phyloP scores from a whole-genome alignment of 257 asterid species.

The Petunia secreta region DNA sequence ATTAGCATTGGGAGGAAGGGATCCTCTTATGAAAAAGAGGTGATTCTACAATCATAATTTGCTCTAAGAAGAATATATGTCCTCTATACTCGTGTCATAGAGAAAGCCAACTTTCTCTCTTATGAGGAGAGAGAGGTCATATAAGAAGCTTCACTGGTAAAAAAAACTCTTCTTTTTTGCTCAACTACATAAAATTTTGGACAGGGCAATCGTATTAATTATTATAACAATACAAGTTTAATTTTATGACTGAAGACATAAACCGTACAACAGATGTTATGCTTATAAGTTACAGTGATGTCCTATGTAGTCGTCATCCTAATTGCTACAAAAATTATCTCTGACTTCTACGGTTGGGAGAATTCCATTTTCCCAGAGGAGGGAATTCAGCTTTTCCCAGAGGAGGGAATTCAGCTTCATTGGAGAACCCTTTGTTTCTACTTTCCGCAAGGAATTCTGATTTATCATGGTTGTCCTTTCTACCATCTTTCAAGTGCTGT shows the following conservation, averaged over 20 bases:
- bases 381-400: constrained; percentile 33
- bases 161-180: background rate
- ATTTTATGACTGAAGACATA: background rate
- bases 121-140: background rate
- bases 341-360: constrained; percentile 4
- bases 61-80: too few species aligned
- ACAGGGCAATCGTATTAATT: background rate
- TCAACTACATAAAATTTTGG: background rate
- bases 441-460: background rate
- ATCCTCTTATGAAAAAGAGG: constrained; percentile 43
- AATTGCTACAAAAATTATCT: background rate
- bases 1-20: constrained; percentile 71
- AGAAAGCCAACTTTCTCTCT: background rate
- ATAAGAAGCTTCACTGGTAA: background rate
- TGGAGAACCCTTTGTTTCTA: background rate
- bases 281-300: background rate
- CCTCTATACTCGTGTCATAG: too few species aligned
- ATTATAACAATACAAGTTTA: background rate
- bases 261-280: background rate
- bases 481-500: background rate
- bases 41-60: background rate
- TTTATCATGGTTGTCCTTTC: background rate
- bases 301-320: background rate
- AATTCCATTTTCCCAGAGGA: constrained; percentile 26
- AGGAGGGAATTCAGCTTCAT: constrained; percentile 32